phyloP scores from a whole-genome alignment of 352 stramenopile genomes.

The Phytophthora foliorum region DNA sequence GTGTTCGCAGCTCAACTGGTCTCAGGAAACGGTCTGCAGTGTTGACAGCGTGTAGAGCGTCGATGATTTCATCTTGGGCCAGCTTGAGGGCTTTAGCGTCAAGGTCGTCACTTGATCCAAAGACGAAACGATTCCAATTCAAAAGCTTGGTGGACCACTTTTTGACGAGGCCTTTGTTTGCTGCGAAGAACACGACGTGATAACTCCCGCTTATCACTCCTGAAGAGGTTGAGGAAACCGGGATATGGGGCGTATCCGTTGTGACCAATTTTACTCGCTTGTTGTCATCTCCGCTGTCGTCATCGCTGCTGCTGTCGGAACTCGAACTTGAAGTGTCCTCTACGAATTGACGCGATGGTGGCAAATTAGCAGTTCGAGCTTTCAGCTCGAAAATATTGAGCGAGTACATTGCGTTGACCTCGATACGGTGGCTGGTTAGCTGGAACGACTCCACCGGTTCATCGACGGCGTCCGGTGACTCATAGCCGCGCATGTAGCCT shows the following conservation, averaged over 20 bases:
- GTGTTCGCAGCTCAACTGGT: conserved; percentile 26
- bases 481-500: conserved; percentile 66
- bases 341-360: conserved; percentile 28
- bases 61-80: conserved; percentile 41
- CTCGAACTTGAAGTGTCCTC: conserved; percentile 37
- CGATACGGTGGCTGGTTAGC: conserved; percentile 65
- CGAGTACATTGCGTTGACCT: conserved; percentile 73
- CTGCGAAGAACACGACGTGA: conserved; percentile 62
- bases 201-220: conserved; percentile 24
- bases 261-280: neutral
- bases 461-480: conserved; percentile 43
- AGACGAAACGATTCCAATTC: conserved; percentile 83
- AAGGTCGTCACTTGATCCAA: conserved; percentile 28
- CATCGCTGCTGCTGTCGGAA: conserved; percentile 42
- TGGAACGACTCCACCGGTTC: conserved; percentile 65
- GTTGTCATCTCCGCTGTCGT: conserved; percentile 16
- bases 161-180: conserved; percentile 58
- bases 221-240: conserved; percentile 3
- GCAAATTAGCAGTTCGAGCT: conserved; percentile 19
- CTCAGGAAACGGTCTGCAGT: conserved; percentile 39
- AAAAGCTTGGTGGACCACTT: conserved; percentile 63
- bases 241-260: conserved; percentile 6
- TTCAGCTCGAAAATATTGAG: conserved; percentile 75
- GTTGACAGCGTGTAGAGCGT: conserved; percentile 43
- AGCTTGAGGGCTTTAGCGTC: conserved; percentile 24